A percentile compares a stretch with the other conserved stretches of the same genome.
Conservation (phyloP, 345 rosid species). For the Turnera subulata region DNA sequence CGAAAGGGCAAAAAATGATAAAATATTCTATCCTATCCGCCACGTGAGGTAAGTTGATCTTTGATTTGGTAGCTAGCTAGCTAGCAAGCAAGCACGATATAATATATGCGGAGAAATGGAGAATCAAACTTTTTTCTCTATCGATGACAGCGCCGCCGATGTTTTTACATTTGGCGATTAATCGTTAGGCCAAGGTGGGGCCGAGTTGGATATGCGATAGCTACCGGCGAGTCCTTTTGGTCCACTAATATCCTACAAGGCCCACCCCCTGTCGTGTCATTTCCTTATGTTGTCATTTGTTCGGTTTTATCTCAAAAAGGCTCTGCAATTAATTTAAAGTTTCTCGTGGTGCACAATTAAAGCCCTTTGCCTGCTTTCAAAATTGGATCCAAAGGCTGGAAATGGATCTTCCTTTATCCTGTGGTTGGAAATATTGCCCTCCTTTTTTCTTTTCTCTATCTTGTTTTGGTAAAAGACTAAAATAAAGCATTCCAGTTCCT, state of each 20-base stretch:
- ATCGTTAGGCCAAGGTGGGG: constrained; percentile 5
- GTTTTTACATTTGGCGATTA: neutral
- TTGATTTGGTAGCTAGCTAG: no score
- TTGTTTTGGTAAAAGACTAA: no score
- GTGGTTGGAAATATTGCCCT: neutral
- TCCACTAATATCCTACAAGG: constrained; percentile 18
- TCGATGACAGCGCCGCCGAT: constrained; percentile 19
- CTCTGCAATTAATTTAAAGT: no score
- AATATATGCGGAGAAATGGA: no score
- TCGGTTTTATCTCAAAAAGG: neutral
- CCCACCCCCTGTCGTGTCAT: neutral
- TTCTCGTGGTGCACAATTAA: constrained; percentile 9
- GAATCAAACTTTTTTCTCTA: neutral
- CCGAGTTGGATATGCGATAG: constrained; percentile 13
- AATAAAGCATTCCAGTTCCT: neutral
- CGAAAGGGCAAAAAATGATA: no score
- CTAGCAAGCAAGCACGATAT: no score
- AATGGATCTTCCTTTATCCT: neutral
- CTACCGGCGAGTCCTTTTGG: constrained; percentile 6
- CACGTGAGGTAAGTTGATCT: no score
- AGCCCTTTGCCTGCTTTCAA: neutral
- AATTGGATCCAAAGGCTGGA: constrained; percentile 10
- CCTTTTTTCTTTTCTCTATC: no score
- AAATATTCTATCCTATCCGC: no score
- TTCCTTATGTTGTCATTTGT: neutral